These are phyloP conservation scores for Bruguiera sexangula DNA, from an alignment of 345 rosid genomes.

Conservation along the genomic window DNA sequence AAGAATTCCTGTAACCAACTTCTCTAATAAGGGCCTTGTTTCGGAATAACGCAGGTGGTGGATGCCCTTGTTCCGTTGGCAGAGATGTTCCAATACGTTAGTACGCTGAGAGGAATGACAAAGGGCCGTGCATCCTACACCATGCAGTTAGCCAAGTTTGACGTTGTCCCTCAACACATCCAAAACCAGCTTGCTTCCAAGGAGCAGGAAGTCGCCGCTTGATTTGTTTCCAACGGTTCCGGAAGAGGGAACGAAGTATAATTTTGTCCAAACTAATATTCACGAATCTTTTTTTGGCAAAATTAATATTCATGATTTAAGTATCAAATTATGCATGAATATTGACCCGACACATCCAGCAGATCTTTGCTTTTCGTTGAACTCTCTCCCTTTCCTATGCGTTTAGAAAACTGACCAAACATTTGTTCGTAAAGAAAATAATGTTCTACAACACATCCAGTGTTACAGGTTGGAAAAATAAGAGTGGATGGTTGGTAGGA, in stretches of 20 bases:
- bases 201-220: constrained; percentile 87
- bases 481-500: too few relatives aligned
- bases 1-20: too few relatives aligned
- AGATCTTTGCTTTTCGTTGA: too few relatives aligned
- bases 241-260: not conserved
- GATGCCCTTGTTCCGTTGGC: constrained; percentile 83
- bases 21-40: too few relatives aligned
- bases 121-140: constrained; percentile 96
- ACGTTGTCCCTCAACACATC: constrained; percentile 86
- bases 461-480: too few relatives aligned
- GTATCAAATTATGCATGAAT: too few relatives aligned
- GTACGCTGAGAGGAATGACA: constrained; percentile 89
- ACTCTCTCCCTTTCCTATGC: too few relatives aligned
- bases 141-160: constrained; percentile 90
- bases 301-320: not conserved
- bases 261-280: constrained; percentile 9
- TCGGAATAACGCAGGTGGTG: constrained; percentile 49
- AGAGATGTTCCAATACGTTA: constrained; percentile 99
- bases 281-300: not conserved
- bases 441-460: too few relatives aligned
- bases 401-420: too few relatives aligned
- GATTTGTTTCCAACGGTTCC: constrained; percentile 12
- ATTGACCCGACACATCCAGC: too few relatives aligned
- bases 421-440: too few relatives aligned
- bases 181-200: constrained; percentile 82